Evolutionary conservation across 441 rosid species (phyloP), one percentile per base, ranked within the genome.

Genomic region (Adansonia rubrostipa): DNA sequence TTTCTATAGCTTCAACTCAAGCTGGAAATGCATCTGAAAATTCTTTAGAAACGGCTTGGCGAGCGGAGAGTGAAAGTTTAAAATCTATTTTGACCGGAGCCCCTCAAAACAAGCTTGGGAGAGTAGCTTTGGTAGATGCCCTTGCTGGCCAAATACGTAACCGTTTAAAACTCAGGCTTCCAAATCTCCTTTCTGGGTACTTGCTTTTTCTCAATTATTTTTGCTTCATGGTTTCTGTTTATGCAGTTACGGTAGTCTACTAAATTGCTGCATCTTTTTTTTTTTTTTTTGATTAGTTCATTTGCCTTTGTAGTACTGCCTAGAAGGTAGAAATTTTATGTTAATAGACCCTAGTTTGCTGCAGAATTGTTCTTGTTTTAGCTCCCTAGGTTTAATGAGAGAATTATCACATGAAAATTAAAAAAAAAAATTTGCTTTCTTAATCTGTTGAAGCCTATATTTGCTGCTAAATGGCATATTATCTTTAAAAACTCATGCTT

Each of bases 11-110:
- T 66, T 87, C 99, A 72, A 88, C 95, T 58, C 92, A 91, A 80
- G 87, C 99, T 77, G 97, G 92, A 72, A 83, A 86, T 77, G 86
- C 87, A 40, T 76, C 93, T 51, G 98, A 95, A 79, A 95, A 84
- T 84, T 92, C 99, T 72, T 88, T 95, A 80, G 99, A 95, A 87
- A 92, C 96, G 77, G 99, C 99, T 62, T 92, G 99, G 99, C 91
- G 89, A 56, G 98, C 98, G 17, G 98, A 95, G 94, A 92, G 88
- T 78, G 99, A 93, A 83, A 95, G 96, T 85, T 84, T 95, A 0
- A 95, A 93, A 78, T 91, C 96, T 63, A 90, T 89, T 80, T 81
- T 95, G 77, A 90, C 85, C 14, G 97, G 96, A 80, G 93, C 94
- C 57, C 98, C 96, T 9, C 98, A 82, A 77, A 88, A 84, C 89